A percentile compares a stretch with the other conserved stretches of the same genome.
phyloP scores from a whole-genome alignment of 139 green algal species.

The Edaphochlamys debaryana region DNA sequence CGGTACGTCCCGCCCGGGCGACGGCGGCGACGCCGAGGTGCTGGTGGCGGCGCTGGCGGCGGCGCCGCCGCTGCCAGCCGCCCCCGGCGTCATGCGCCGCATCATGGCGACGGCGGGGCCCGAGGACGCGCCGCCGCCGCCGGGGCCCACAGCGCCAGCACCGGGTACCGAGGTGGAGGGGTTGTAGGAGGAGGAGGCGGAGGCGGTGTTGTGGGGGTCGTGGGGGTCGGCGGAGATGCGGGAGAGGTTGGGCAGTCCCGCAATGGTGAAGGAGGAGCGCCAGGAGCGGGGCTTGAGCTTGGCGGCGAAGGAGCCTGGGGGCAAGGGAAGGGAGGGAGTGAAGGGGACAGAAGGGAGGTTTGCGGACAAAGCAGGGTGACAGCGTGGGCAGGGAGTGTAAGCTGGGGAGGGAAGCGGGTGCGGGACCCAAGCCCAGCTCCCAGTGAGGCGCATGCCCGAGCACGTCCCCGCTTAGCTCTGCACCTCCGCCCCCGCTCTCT shows the following conservation, averaged over 20 bases:
- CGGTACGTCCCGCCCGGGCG: conserved; percentile 21
- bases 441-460: too few relatives aligned
- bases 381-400: too few relatives aligned
- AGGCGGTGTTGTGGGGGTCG: neutral
- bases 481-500: too few relatives aligned
- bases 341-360: too few relatives aligned
- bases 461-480: too few relatives aligned
- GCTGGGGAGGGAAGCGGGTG: too few relatives aligned
- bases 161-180: conserved; percentile 16
- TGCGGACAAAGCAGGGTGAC: too few relatives aligned
- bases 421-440: too few relatives aligned
- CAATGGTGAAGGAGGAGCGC: conserved; percentile 39
- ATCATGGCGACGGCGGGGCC: conserved; percentile 20
- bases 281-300: conserved; percentile 39
- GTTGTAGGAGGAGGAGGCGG: conserved; percentile 41
- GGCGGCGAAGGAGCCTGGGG: conserved; percentile 18
- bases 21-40: conserved; percentile 38
- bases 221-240: conserved; percentile 17
- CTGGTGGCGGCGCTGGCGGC: conserved; percentile 16
- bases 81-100: conserved; percentile 7
- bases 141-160: neutral
- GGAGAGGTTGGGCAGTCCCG: conserved; percentile 32
- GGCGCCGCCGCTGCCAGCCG: neutral
- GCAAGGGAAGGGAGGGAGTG: too few relatives aligned
- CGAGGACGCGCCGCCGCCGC: conserved; percentile 7